Evolutionary conservation across 257 asterid genomes (phyloP).

Genomic region (Osmanthus fragrans): DNA sequence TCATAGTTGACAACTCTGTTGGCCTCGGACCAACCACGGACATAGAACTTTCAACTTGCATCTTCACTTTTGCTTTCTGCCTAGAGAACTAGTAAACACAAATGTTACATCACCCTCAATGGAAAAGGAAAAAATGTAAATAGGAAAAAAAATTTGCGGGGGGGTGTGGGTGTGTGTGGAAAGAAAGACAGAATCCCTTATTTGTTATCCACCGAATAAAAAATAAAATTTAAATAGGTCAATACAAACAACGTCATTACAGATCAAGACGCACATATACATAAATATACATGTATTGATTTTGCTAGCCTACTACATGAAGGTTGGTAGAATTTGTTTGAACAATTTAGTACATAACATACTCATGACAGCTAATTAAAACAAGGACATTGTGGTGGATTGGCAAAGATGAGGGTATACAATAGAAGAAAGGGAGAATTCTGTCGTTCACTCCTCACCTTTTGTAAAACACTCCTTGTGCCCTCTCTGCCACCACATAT

Average conservation of each 20-base stretch:
- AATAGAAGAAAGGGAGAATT: no score
- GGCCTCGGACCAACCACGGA: constrained; percentile 88
- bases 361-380: not conserved
- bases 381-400: not conserved
- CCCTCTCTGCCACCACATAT: no score
- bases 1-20: constrained; percentile 55
- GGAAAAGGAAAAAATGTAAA: not conserved
- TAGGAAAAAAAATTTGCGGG: not conserved
- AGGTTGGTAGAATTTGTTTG: not conserved
- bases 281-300: not conserved
- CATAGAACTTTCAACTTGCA: constrained; percentile 89
- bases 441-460: no score
- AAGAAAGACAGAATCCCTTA: not conserved
- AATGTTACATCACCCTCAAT: not conserved
- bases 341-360: not conserved
- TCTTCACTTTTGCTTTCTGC: constrained; percentile 31
- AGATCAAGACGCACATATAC: not conserved
- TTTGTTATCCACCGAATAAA: not conserved
- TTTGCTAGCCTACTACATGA: not conserved
- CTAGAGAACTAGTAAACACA: not conserved
- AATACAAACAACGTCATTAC: not conserved
- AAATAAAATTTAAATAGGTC: not conserved
- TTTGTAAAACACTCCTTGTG: no score
- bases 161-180: no score
- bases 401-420: no score